These are phyloP conservation scores for Protea cynaroides DNA, from an alignment of 164 flowering plant species.

Conservation along the genomic window DNA sequence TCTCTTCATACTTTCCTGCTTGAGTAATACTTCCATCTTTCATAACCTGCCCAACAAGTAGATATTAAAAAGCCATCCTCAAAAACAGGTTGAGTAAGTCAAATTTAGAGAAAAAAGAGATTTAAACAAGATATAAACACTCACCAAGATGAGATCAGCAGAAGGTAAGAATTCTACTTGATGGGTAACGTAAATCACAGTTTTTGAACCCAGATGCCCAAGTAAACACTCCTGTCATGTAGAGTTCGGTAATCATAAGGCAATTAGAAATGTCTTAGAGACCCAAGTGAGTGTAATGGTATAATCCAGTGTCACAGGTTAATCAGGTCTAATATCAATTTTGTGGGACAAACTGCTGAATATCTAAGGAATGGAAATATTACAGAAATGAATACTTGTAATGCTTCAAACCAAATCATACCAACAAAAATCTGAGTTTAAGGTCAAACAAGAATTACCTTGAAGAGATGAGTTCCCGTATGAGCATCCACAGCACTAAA, in stretches of 20 bases:
- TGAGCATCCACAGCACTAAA: conserved; percentile 96
- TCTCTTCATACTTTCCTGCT: conserved; percentile 72
- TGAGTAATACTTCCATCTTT: conserved; percentile 77
- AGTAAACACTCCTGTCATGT: conserved; percentile 53
- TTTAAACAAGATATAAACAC: conserved; percentile 8
- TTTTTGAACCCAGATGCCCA: conserved; percentile 48
- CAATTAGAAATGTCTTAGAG: background rate
- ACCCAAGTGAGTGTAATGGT: background rate
- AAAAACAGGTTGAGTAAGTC: background rate
- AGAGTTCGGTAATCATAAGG: background rate
- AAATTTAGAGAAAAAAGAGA: background rate
- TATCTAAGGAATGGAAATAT: background rate
- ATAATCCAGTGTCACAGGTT: background rate
- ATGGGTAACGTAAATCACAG: conserved; percentile 69
- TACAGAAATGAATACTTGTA: background rate
- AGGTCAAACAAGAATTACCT: conserved; percentile 32
- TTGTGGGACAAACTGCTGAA: background rate
- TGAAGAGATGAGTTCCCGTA: conserved; percentile 81
- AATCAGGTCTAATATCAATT: background rate
- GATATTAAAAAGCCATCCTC: background rate
- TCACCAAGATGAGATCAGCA: conserved; percentile 63
- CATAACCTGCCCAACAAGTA: conserved; percentile 45
- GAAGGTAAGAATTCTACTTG: conserved; percentile 72
- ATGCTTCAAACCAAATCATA: background rate
- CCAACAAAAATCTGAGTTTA: background rate